These are phyloP conservation scores for Psidium friedrichsthalianum DNA, from an alignment of 345 rosid genomes.

Conservation along the genomic window DNA sequence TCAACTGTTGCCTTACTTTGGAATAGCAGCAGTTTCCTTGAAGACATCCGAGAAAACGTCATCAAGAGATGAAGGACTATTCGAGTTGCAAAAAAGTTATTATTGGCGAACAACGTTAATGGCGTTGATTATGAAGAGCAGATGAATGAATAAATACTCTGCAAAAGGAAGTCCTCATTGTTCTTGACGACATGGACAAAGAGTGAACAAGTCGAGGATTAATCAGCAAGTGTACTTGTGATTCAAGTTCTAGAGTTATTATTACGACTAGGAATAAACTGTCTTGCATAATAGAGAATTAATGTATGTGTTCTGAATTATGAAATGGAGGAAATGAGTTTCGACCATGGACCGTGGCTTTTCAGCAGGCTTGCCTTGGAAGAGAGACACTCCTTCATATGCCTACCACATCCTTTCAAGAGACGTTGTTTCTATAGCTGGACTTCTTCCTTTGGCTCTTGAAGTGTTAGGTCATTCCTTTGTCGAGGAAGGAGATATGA, in stretches of 20 bases:
- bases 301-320: neutral
- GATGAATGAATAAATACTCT: neutral
- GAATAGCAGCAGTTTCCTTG: neutral
- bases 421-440: neutral
- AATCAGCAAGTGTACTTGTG: neutral
- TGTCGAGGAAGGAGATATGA: neutral
- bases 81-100: neutral
- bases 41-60: neutral
- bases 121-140: neutral
- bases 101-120: neutral
- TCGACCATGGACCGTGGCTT: neutral
- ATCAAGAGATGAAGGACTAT: neutral
- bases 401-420: neutral
- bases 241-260: neutral
- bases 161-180: neutral
- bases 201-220: neutral
- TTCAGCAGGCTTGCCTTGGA: neutral
- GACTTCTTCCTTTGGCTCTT: neutral
- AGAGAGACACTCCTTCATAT: neutral
- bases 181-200: neutral
- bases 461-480: neutral
- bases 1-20: neutral
- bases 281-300: neutral
- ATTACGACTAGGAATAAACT: neutral
- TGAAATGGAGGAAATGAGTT: neutral